phyloP scores from a whole-genome alignment of 495 filamentous ascomycete genomes.

The Evernia prunastri region DNA sequence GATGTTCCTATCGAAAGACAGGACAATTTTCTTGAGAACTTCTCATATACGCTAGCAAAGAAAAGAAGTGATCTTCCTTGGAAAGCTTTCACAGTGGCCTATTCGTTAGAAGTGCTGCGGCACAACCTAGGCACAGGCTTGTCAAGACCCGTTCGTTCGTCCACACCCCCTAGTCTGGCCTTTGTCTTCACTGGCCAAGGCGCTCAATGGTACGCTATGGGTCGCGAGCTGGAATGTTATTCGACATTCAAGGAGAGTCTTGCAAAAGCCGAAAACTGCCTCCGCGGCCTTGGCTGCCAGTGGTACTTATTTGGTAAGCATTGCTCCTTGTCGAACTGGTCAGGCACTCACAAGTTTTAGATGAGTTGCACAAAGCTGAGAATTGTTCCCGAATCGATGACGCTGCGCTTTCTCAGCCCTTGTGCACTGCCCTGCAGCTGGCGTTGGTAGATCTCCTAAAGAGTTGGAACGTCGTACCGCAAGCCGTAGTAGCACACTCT shows the following conservation, averaged over 20 bases:
- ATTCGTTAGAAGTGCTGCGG: conserved; percentile 16
- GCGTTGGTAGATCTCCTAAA: conserved; percentile 34
- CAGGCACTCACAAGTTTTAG: conserved; percentile 30
- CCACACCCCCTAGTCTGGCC: conserved; percentile 21
- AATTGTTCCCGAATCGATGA: conserved; percentile 17
- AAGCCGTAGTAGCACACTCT: conserved; percentile 36
- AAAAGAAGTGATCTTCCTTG: conserved; percentile 31
- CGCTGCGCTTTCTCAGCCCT: conserved; percentile 29
- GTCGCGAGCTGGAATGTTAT: conserved; percentile 6
- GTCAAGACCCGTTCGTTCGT: conserved; percentile 21
- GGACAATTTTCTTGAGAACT: conserved; percentile 23
- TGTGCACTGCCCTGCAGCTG: conserved; percentile 37
- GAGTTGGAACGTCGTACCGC: conserved; percentile 33
- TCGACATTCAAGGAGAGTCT: not conserved
- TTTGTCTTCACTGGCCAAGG: conserved; percentile 47
- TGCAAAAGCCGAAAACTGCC: conserved; percentile 1
- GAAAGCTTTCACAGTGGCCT: conserved; percentile 26
- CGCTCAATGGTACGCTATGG: conserved; percentile 40
- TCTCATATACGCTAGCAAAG: conserved; percentile 34
- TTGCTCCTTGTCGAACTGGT: conserved; percentile 5
- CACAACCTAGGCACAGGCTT: too few species aligned
- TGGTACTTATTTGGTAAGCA: not conserved
- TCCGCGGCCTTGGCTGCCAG: not conserved
- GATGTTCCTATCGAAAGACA: too few species aligned
- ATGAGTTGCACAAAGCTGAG: conserved; percentile 23